phyloP scores from a whole-genome alignment of 1,284 basidiomycete species.

The Xerocomus minutiporus region DNA sequence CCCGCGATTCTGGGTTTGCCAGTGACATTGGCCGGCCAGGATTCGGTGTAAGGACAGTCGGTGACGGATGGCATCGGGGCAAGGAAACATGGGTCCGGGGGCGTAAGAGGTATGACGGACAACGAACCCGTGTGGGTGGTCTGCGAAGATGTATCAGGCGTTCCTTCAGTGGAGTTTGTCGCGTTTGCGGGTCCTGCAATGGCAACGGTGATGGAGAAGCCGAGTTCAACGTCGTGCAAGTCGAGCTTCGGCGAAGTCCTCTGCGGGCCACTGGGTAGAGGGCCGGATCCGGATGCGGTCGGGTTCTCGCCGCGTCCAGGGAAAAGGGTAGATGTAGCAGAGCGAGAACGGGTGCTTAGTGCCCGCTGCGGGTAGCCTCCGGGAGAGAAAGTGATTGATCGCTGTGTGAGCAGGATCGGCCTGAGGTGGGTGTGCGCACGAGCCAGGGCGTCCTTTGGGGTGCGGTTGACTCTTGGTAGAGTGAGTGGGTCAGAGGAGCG shows the following conservation, averaged over 20 bases:
- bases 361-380: constrained; percentile 3
- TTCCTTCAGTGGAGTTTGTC: constrained; percentile 1
- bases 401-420: constrained; percentile 25
- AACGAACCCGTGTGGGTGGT: constrained; percentile 7
- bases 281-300: neutral
- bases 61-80: constrained; percentile 13
- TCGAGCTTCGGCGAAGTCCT: constrained; percentile 24
- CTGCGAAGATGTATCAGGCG: constrained; percentile 14
- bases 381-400: constrained; percentile 5
- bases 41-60: constrained; percentile 24
- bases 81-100: constrained; percentile 27
- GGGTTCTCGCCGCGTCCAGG: neutral
- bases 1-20: constrained; percentile 10
- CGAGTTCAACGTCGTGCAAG: constrained; percentile 15
- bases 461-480: constrained; percentile 8
- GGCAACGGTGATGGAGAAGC: constrained; percentile 7
- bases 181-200: neutral
- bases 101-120: constrained; percentile 23
- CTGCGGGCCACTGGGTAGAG: constrained; percentile 4
- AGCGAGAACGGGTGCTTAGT: constrained; percentile 9
- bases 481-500: constrained; percentile 12
- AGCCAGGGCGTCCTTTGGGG: constrained; percentile 10
- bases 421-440: constrained; percentile 15
- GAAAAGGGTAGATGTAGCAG: constrained; percentile 17
- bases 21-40: constrained; percentile 15